Base-by-base conservation (phyloP, 371 early-diverging fungal species). In the Syncephalastrum racemosum region DNA sequence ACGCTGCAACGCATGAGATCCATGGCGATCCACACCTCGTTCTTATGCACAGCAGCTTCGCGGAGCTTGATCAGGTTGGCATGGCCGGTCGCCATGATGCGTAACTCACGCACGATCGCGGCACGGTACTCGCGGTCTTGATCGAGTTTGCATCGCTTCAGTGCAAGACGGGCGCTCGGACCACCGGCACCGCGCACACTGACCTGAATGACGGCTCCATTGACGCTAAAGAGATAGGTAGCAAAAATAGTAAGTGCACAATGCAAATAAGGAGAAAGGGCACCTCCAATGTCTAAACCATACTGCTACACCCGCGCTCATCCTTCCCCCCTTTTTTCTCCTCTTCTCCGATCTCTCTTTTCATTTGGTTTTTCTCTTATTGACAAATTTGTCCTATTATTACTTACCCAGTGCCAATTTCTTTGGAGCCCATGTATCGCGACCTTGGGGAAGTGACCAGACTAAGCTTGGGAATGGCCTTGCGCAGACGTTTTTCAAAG, bases 1-100 rank as follows among this genome's bases (percentile, higher is more conserved):
- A 79, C 79, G 50, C 68, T 68, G 36, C 79, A 79, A 36, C 54
- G 60, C 76, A 75, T 75, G 1, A 79, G 58, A 65, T 79, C 79
- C 79, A 79, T 79, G 20, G 74, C 72, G 14, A 79, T 79, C 76
- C 76, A 79, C 6, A 79, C 67, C 47, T 73, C 74, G 24, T 68
- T 67, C 27, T 61, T 63, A 47, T 58, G 70, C 5, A 75, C 54
- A 4, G 76, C 54, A 8, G 63, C 70, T 47, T 79, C 79, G 25
- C 68, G 56, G 5, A 75, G 58, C 24, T 63, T 67, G 44, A 79
- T 79, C 4, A 79, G 53, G 58, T 79, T 75, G 14, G 45, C 23
- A 63, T 79, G 76, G 8, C 70, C 74, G 41, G 54, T 67, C 18
- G 76, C 67, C 79, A 79, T 79, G 45, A 79, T 75, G 23, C 71